Evolutionary conservation across 768 basidiomycete species (phyloP).

Genomic region (Hirschioporus abietinus): DNA sequence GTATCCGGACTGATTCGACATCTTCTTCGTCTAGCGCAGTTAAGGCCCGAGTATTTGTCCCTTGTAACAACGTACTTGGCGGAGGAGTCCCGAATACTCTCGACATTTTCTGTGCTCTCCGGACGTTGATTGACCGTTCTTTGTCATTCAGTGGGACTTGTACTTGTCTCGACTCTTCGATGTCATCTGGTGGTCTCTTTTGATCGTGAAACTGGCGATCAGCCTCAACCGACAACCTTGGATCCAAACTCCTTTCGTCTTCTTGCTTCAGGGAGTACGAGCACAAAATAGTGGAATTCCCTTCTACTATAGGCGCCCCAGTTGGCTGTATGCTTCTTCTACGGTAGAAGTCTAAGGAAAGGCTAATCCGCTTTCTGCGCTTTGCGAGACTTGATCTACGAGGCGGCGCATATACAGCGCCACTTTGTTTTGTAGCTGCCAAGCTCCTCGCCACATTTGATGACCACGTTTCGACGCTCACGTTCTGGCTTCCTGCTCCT

Average conservation of each 20-base stretch:
- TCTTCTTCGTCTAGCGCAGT: background rate
- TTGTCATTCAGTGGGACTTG: constrained; percentile 21
- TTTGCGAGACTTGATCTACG: background rate
- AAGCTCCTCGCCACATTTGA: background rate
- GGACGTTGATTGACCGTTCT: constrained; percentile 36
- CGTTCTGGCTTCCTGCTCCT: background rate
- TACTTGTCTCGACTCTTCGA: background rate
- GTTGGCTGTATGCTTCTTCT: background rate
- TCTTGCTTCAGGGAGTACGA: background rate
- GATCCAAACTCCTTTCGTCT: background rate
- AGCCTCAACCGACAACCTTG: background rate
- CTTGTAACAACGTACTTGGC: background rate
- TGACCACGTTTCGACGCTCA: background rate
- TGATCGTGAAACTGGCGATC: background rate
- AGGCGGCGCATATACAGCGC: background rate
- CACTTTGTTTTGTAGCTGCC: background rate
- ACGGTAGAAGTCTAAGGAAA: background rate
- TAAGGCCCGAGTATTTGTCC: background rate
- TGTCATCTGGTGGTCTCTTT: background rate
- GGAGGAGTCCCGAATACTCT: constrained; percentile 31
- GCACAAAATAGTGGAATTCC: background rate
- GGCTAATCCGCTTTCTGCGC: background rate
- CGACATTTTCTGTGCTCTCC: constrained; percentile 45
- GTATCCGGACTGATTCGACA: background rate
- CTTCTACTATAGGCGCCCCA: background rate